phyloP scores from a whole-genome alignment of 1,284 basidiomycete species.

The Coniferiporia weirii region DNA sequence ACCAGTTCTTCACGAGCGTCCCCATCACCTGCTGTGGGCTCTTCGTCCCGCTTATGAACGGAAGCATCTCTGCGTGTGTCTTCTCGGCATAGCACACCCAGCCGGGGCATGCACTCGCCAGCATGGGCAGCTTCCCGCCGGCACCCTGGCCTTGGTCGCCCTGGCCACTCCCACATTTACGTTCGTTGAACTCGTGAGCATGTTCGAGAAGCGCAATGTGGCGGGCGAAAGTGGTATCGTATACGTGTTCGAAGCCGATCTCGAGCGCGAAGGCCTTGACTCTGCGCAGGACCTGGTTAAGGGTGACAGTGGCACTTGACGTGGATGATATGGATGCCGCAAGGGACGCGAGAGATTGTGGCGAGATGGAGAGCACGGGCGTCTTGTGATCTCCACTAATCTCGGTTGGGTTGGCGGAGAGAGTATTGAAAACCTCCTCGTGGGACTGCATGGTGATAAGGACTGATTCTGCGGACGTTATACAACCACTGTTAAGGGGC shows the following conservation, averaged over 20 bases:
- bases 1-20: slow-evolving; percentile 84
- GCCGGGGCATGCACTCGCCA: slow-evolving; percentile 95
- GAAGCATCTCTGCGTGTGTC: slow-evolving; percentile 90
- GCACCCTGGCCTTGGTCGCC: slow-evolving; percentile 15
- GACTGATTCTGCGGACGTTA: slow-evolving; percentile 96
- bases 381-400: slow-evolving; percentile 42
- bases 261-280: slow-evolving; percentile 56
- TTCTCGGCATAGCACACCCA: slow-evolving; percentile 99
- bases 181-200: slow-evolving; percentile 75
- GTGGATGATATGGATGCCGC: slow-evolving; percentile 62
- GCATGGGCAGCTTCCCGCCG: slow-evolving; percentile 67
- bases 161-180: slow-evolving; percentile 33
- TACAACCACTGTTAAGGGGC: slow-evolving; percentile 74
- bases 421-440: slow-evolving; percentile 79
- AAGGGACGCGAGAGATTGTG: slow-evolving; percentile 89
- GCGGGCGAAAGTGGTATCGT: slow-evolving; percentile 93
- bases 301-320: slow-evolving; percentile 43
- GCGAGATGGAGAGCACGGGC: slow-evolving; percentile 83
- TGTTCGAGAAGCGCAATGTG: slow-evolving; percentile 85
- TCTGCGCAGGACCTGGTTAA: slow-evolving; percentile 61
- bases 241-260: slow-evolving; percentile 73
- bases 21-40: slow-evolving; percentile 96
- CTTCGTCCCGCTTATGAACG: slow-evolving; percentile 84
- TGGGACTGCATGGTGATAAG: slow-evolving; percentile 97
- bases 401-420: slow-evolving; percentile 50